Evolutionary conservation across 352 stramenopile species (phyloP).

Genomic region (Pythium aristosporum): DNA sequence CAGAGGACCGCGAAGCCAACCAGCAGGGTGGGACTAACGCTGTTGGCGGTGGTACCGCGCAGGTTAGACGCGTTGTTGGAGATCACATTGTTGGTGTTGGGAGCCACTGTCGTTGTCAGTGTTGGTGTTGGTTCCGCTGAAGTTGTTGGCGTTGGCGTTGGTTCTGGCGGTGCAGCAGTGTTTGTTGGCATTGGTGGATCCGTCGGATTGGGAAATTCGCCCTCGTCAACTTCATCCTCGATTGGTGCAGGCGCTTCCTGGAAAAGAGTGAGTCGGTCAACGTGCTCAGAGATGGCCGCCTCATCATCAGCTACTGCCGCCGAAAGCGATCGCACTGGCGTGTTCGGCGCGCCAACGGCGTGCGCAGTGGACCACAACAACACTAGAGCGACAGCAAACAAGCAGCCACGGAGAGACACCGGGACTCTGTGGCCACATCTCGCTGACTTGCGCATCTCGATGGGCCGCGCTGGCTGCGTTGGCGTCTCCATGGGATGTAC

Average conservation of each 20-base stretch:
- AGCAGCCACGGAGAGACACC: slow-evolving; percentile 3
- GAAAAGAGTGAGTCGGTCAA: not conserved
- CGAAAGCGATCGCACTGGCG: not conserved
- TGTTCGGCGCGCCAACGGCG: not conserved
- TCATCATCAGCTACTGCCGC: not conserved
- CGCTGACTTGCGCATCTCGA: not conserved
- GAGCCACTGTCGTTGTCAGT: not conserved
- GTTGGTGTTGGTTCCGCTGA: slow-evolving; percentile 12
- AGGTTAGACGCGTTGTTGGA: slow-evolving; percentile 8
- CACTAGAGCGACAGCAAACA: slow-evolving; percentile 1
- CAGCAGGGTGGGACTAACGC: slow-evolving; percentile 16
- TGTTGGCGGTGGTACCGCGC: not conserved
- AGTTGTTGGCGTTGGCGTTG: slow-evolving; percentile 10
- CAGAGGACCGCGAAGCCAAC: slow-evolving; percentile 18
- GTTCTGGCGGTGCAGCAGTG: not conserved
- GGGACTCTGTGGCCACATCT: not conserved
- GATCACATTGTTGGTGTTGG: slow-evolving; percentile 12
- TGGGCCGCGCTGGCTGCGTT: not conserved
- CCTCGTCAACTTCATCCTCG: not conserved
- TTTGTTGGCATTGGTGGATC: not conserved
- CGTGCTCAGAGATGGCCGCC: not conserved
- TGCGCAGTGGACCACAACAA: slow-evolving; percentile 7
- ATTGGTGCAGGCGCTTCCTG: not conserved
- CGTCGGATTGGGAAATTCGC: slow-evolving; percentile 7
- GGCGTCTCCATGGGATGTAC: not conserved